A percentile compares a stretch with the other conserved stretches of the same genome.
These are phyloP conservation scores for Colletotrichum nymphaeae DNA, from an alignment of 2,329 filamentous ascomycete genomes.

Conservation along the genomic window DNA sequence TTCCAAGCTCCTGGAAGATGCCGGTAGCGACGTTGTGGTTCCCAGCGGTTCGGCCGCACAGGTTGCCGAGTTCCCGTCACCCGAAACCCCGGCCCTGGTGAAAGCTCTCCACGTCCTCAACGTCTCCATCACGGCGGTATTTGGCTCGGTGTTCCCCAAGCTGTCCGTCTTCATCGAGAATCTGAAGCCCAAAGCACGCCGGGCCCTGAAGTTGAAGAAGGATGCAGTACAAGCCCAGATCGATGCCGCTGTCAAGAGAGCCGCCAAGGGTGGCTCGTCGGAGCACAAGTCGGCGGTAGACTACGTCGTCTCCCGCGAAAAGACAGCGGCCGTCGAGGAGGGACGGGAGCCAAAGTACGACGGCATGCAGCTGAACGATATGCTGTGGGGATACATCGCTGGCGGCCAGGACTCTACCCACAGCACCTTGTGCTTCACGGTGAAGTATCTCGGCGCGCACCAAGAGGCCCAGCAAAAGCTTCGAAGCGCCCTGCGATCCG, in stretches of 20 bases:
- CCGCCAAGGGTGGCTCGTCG: not conserved
- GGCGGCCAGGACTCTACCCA: slow-evolving; percentile 42
- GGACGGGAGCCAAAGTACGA: not conserved
- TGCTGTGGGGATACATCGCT: slow-evolving; percentile 39
- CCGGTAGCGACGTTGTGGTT: accelerated
- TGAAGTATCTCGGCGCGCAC: slow-evolving; percentile 42
- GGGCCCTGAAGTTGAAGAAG: not conserved
- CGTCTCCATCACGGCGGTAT: not conserved
- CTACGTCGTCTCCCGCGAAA: slow-evolving; percentile 2
- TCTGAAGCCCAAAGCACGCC: not conserved
- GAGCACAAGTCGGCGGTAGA: not conserved
- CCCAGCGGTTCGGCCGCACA: not conserved
- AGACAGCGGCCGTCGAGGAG: not conserved
- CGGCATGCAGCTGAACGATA: not conserved
- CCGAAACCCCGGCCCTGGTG: not conserved
- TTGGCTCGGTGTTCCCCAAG: not conserved
- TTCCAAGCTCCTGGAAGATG: not conserved
- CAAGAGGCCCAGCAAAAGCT: slow-evolving; percentile 41
- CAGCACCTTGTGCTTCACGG: slow-evolving; percentile 40
- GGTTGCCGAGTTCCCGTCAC: not conserved
- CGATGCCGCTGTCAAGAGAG: not conserved
- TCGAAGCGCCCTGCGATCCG: slow-evolving; percentile 39
- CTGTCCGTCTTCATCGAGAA: not conserved
- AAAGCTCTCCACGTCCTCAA: not conserved
- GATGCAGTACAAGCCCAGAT: not conserved